Conservation (phyloP, 768 basidiomycete species). For the Dioszegia aurantiaca region DNA sequence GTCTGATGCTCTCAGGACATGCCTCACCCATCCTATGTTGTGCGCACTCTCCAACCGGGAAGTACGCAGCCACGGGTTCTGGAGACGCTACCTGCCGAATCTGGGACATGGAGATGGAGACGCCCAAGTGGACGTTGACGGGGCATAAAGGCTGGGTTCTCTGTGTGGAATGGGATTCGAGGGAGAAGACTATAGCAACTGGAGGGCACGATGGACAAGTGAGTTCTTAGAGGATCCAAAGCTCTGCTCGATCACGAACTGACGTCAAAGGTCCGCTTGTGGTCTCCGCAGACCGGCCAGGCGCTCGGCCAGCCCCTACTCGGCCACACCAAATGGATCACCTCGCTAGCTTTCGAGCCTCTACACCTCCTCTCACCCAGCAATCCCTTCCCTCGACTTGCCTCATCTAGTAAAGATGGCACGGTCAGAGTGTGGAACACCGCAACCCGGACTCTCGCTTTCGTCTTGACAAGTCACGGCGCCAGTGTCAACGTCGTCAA, state of each 20-base stretch:
- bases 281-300: constrained; percentile 91
- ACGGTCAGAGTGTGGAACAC: constrained; percentile 94
- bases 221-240: constrained; percentile 32
- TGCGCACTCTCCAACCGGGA: constrained; percentile 90
- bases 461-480: constrained; percentile 85
- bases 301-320: constrained; percentile 81
- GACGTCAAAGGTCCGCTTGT: constrained; percentile 66
- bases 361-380: constrained; percentile 68
- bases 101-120: constrained; percentile 92
- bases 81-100: constrained; percentile 89
- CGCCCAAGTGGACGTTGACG: constrained; percentile 75
- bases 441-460: constrained; percentile 67
- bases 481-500: constrained; percentile 91
- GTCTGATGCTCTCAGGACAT: constrained; percentile 62
- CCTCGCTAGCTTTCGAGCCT: constrained; percentile 91
- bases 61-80: constrained; percentile 85
- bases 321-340: constrained; percentile 96
- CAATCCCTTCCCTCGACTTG: constrained; percentile 71
- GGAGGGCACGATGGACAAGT: constrained; percentile 94
- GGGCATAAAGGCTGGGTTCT: constrained; percentile 97
- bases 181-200: constrained; percentile 84
- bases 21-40: constrained; percentile 90
- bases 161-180: constrained; percentile 94
- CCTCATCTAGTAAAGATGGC: constrained; percentile 92
- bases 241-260: not conserved